Base-by-base conservation (phyloP, 2,329 filamentous ascomycete species). In the Scleromitrula shiraiana region DNA sequence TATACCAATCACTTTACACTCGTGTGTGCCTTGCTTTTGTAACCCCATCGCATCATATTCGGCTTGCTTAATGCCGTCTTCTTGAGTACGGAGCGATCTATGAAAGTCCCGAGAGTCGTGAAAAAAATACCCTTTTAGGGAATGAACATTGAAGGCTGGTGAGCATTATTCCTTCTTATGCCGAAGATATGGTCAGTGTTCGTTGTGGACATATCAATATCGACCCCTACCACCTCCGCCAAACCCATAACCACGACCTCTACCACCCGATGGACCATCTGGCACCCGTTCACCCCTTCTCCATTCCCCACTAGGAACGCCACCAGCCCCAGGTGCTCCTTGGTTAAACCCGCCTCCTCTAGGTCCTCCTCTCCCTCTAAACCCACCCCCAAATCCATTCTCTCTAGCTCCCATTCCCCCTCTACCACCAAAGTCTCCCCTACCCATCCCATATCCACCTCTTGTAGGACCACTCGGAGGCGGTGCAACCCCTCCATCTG, bases 401-500 rank as follows among this genome's bases (percentile, higher is more conserved):
- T 67, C 62, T 51, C 65, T 59, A 17, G 64, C 55, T 7, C 68
- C 67, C 49, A 55, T 53, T 2, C 63, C 68, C 20, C 64, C 66
- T 14, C 66, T 68, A 53, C 63, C 56, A n/a, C 61, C 62, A 59
- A 62, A 63, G 40, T 67, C 58, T 38, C 58, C 68, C n/a, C 71
- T 38, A 27, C 40, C 32, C 8, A 66, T 63, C 17, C 67, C 66
- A 48, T 53, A 55, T 2, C 63, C 68, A 53, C 64, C 56, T 67
- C 57, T 41, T 51, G 68, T 10, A 67, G 57, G 33, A 53, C 68
- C 17, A 70, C 70, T 67, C 10, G 75, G 71, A n/a, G 76, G 70
- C 8, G 85, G 79, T 36, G 82, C 82, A 32, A 94, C 81, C 26
- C 77, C 78, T 0, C 89, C 89, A 63, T 91, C 84, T 26, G 78